Evolutionary conservation across 495 filamentous ascomycete species (phyloP).

Genomic region (Podospora conica): DNA sequence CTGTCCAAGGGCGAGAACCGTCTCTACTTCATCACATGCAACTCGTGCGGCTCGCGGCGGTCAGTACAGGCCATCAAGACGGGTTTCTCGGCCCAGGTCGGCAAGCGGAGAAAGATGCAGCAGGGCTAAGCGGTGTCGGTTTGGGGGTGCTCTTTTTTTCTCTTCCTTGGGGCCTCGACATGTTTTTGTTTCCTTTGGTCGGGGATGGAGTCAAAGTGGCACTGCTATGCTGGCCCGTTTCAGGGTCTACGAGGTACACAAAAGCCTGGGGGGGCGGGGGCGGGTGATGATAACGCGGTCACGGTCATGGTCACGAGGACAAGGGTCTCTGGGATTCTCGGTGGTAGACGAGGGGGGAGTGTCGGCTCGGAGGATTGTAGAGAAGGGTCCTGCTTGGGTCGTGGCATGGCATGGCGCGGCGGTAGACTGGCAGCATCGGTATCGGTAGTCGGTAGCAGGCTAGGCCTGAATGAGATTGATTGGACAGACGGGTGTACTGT

Average conservation of each 20-base stretch:
- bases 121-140: slow-evolving; percentile 28
- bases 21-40: slow-evolving; percentile 52
- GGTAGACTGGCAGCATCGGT: neutral
- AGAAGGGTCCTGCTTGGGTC: neutral
- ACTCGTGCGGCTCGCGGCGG: slow-evolving; percentile 80
- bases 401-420: neutral
- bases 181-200: slow-evolving; percentile 3
- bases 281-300: neutral
- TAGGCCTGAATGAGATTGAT: neutral
- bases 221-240: slow-evolving; percentile 5
- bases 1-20: slow-evolving; percentile 98
- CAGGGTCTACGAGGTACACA: slow-evolving; percentile 3
- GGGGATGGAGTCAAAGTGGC: slow-evolving; percentile 16
- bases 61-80: slow-evolving; percentile 97
- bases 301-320: neutral
- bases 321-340: neutral
- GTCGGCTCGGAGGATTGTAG: neutral
- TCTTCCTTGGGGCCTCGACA: neutral
- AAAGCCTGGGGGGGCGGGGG: neutral
- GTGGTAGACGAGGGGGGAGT: neutral
- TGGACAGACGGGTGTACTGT: neutral
- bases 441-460: neutral
- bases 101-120: slow-evolving; percentile 73
- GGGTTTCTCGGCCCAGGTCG: slow-evolving; percentile 97
- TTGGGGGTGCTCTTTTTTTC: slow-evolving; percentile 6